phyloP scores from a whole-genome alignment of 176 grass and related monocot species.

The Aechmea fasciata region DNA sequence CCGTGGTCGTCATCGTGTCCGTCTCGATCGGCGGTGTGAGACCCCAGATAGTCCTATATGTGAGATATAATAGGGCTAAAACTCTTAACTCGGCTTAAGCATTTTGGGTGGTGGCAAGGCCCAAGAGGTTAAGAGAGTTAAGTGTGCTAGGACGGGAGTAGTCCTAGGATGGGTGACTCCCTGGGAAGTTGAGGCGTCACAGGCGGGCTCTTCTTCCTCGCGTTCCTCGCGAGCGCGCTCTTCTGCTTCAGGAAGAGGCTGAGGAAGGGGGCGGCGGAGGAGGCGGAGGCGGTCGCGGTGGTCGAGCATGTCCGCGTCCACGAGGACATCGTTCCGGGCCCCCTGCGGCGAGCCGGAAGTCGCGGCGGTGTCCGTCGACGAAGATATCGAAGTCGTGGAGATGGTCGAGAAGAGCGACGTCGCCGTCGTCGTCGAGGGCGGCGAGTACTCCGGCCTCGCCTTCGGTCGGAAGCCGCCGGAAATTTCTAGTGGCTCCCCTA shows the following conservation, averaged over 20 bases:
- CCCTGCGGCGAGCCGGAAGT: not conserved
- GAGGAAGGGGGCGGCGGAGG: not conserved
- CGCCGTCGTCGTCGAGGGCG: not conserved
- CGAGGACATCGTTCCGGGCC: slow-evolving; percentile 2
- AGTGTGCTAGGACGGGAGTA: too few species aligned
- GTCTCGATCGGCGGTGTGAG: slow-evolving; percentile 1
- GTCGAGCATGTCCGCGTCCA: slow-evolving; percentile 9
- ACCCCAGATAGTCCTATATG: too few species aligned
- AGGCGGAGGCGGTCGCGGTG: not conserved
- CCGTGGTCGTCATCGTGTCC: not conserved
- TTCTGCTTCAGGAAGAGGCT: not conserved
- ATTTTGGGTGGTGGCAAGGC: too few species aligned
- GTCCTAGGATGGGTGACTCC: too few species aligned
- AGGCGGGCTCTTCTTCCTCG: slow-evolving; percentile 7
- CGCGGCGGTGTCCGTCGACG: not conserved
- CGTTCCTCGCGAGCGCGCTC: slow-evolving; percentile 2
- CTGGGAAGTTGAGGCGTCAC: too few species aligned
- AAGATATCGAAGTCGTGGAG: not conserved
- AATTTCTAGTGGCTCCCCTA: too few species aligned
- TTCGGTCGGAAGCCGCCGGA: too few species aligned
- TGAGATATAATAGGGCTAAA: too few species aligned
- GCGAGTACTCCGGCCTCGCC: not conserved
- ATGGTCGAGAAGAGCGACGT: not conserved
- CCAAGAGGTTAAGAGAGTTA: too few species aligned
- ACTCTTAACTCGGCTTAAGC: too few species aligned